These are phyloP conservation scores for Colletotrichum musae DNA, from an alignment of 2,329 filamentous ascomycete species.

Conservation along the genomic window DNA sequence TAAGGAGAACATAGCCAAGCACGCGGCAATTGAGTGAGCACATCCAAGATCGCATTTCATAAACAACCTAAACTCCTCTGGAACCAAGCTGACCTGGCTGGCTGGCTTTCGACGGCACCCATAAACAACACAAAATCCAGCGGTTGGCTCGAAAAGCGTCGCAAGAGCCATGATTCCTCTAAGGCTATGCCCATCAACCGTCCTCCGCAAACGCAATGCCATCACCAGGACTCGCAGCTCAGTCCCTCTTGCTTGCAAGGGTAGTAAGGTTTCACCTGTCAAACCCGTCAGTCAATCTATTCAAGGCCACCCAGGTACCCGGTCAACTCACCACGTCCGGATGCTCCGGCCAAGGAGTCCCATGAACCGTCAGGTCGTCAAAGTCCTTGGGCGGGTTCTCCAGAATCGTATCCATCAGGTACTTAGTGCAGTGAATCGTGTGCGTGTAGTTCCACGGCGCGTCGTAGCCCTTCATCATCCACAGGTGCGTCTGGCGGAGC, in stretches of 20 bases:
- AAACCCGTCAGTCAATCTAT: neutral
- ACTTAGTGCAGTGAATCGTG: conserved; percentile 27
- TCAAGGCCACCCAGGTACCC: neutral
- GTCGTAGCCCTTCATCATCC: conserved; percentile 23
- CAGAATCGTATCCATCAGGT: conserved; percentile 27
- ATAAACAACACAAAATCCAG: too few species aligned
- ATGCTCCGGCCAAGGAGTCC: conserved; percentile 33
- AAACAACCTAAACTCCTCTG: too few species aligned
- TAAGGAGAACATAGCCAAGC: too few species aligned
- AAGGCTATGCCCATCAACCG: neutral
- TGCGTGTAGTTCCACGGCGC: conserved; percentile 31
- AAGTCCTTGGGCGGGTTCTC: conserved; percentile 33
- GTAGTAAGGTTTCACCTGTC: conserved; percentile 31
- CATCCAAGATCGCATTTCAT: too few species aligned
- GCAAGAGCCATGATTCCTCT: too few species aligned
- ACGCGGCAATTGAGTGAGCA: too few species aligned
- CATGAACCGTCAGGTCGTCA: conserved; percentile 21
- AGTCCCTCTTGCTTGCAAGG: conserved; percentile 32
- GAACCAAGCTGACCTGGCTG: too few species aligned
- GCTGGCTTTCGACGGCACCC: too few species aligned
- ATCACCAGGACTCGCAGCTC: conserved; percentile 32
- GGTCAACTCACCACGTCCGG: conserved; percentile 21
- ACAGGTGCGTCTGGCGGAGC: conserved; percentile 26
- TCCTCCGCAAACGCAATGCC: neutral
- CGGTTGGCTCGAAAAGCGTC: too few species aligned